These are phyloP conservation scores for Colletotrichum limetticola DNA, from an alignment of 2,329 filamentous ascomycete species.

Conservation along the genomic window DNA sequence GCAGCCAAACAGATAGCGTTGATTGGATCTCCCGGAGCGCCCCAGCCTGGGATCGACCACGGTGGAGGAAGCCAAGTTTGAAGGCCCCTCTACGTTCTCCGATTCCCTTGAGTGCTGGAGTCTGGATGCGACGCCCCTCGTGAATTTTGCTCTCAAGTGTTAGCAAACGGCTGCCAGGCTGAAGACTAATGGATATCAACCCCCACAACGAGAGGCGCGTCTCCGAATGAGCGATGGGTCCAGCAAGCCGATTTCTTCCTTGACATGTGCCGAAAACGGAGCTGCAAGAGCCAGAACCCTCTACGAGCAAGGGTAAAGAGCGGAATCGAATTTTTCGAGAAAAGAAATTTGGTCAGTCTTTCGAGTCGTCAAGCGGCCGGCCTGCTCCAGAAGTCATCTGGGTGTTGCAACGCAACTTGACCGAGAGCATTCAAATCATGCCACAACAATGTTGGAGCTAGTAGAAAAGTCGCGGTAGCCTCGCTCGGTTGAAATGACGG, in stretches of 20 bases:
- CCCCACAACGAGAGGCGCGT: conserved; percentile 18
- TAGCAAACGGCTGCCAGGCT: conserved; percentile 24
- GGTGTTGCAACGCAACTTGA: not conserved
- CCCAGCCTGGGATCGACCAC: conserved; percentile 14
- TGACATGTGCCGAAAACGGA: conserved; percentile 33
- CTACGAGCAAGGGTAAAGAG: not conserved
- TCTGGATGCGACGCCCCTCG: conserved; percentile 5
- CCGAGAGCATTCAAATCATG: not conserved
- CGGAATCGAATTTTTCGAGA: not conserved
- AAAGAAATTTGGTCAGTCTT: not conserved
- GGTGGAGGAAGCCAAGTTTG: conserved; percentile 29
- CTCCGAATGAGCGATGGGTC: conserved; percentile 24
- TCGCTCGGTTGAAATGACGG: not conserved
- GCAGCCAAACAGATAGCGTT: conserved; percentile 8
- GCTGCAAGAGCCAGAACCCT: conserved; percentile 13
- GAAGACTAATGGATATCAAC: conserved; percentile 21
- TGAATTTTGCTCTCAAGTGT: conserved; percentile 10
- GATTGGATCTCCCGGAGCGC: conserved; percentile 16
- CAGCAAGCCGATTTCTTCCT: conserved; percentile 21
- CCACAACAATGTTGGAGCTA: not conserved
- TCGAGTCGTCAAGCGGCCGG: not conserved
- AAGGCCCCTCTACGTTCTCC: not conserved
- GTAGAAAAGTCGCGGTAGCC: not conserved
- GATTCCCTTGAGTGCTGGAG: conserved; percentile 3
- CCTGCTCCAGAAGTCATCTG: not conserved